Base-by-base conservation (phyloP, 768 basidiomycete species). In the Termitomyces eurrhizus region DNA sequence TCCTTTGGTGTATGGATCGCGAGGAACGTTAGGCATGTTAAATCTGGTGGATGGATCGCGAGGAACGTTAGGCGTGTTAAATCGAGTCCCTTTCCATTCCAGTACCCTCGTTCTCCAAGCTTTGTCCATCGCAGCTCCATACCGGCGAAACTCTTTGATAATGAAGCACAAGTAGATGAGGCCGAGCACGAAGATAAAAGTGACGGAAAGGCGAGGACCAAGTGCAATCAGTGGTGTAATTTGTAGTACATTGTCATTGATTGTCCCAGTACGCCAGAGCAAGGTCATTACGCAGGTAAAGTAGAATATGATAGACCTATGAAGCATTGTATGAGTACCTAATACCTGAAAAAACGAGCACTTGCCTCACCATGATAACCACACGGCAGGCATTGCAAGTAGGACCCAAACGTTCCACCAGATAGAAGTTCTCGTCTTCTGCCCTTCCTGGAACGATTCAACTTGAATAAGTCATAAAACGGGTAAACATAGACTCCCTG, bases 281-380 rank as follows among this genome's bases (percentile, higher is more conserved):
- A 83, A 90, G 4, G 85, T 78, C 35, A 89, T 76, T 64, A 91
- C 86, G 13, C 85, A 75, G 4, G 77, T 67, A 62, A 87, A 69
- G 71, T 90, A 90, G 52, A 84, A 75, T 11, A 89, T 74, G 79
- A 91, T 85, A 0, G 89, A 85, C 84, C 84, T 85, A 35, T 14
- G 33, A 41, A 56, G 46, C 29, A 33, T 14, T 33, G n/a, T 16
- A n/a, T 41, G 14, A n/a, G 56, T n/a, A 5, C 35, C 13, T 1
- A 14, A 9, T 2, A 29, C 12, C 37, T 44, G 42, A 7, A 32
- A 33, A 7, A 29, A 6, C 21, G 6, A 35, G 5, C 12, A 24
- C 26, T 21, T 5, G 0, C 57, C 67, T n/a, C 61, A 85, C 88
- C 87, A 90, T 4, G 87, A 80, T 59, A 90, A 80, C 85, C 87